These are phyloP conservation scores for Talaromyces piceae DNA, from an alignment of 2,329 filamentous ascomycete species.

Conservation along the genomic window DNA sequence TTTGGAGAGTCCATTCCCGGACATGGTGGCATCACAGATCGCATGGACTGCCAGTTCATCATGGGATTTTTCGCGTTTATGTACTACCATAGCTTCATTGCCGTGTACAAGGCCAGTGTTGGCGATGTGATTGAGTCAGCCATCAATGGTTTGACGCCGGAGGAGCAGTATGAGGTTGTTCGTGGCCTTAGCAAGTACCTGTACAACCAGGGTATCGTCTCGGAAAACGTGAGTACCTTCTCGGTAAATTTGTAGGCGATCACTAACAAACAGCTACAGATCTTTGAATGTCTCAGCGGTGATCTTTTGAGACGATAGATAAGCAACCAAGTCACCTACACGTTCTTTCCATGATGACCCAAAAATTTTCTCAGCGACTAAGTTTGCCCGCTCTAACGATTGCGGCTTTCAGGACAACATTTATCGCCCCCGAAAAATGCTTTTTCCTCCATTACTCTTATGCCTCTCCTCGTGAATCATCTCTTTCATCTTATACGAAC, in stretches of 20 bases:
- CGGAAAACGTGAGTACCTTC: conserved; percentile 41
- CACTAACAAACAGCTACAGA: conserved; percentile 20
- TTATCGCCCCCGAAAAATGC: no score
- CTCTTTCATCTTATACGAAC: background rate
- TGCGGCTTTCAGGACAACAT: background rate
- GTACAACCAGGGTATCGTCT: conserved; percentile 55
- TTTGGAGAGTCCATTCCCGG: conserved; percentile 97
- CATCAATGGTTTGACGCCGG: conserved; percentile 76
- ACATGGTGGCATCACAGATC: conserved; percentile 95
- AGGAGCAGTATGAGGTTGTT: conserved; percentile 80
- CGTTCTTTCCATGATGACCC: background rate
- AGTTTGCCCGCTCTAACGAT: background rate
- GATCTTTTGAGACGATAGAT: conserved; percentile 26
- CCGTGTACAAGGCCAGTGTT: conserved; percentile 74
- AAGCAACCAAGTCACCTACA: background rate
- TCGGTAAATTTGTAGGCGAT: background rate
- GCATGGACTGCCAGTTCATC: conserved; percentile 99
- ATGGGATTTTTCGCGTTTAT: conserved; percentile 99
- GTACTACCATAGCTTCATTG: conserved; percentile 98
- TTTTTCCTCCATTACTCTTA: background rate
- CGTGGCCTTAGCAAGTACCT: conserved; percentile 56
- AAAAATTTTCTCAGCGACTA: background rate
- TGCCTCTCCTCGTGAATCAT: background rate
- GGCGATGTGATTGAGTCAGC: conserved; percentile 84
- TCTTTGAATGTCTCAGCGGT: conserved; percentile 29